phyloP scores from a whole-genome alignment of 257 asterid species.

The Salvia miltiorrhiza region DNA sequence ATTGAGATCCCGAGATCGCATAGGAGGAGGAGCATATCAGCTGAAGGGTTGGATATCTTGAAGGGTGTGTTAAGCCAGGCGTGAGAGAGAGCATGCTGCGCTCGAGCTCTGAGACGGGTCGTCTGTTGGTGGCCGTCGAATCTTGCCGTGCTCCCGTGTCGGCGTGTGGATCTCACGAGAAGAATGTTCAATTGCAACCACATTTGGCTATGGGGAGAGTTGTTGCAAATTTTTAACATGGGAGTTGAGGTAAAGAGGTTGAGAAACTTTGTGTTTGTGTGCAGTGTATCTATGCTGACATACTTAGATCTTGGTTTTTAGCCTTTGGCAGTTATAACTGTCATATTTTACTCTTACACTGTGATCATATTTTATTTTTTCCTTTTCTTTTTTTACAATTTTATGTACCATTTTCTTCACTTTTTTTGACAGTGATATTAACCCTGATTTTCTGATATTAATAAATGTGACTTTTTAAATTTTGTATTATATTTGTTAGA shows the following conservation, averaged over 20 bases:
- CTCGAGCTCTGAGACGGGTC: neutral
- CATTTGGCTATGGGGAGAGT: neutral
- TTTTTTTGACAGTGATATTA: neutral
- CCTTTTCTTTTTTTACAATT: neutral
- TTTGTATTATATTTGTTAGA: neutral
- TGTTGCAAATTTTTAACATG: neutral
- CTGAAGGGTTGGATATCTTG: constrained; percentile 53
- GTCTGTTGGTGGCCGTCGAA: neutral
- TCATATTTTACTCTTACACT: neutral
- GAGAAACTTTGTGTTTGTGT: neutral
- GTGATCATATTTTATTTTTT: neutral
- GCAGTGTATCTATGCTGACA: neutral
- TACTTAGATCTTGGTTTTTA: neutral
- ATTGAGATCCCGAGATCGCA: constrained; percentile 38
- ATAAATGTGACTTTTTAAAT: neutral
- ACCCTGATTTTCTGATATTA: neutral
- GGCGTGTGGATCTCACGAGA: neutral
- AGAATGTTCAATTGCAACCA: neutral
- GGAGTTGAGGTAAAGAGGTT: neutral
- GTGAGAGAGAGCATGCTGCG: constrained; percentile 14
- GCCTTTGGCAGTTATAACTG: neutral
- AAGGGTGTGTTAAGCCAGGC: constrained; percentile 41
- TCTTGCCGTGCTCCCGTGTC: neutral
- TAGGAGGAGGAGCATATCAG: constrained; percentile 55
- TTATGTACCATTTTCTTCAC: neutral